Base-by-base conservation (phyloP, 176 grass and related monocot genomes). In the Raddia guianensis region DNA sequence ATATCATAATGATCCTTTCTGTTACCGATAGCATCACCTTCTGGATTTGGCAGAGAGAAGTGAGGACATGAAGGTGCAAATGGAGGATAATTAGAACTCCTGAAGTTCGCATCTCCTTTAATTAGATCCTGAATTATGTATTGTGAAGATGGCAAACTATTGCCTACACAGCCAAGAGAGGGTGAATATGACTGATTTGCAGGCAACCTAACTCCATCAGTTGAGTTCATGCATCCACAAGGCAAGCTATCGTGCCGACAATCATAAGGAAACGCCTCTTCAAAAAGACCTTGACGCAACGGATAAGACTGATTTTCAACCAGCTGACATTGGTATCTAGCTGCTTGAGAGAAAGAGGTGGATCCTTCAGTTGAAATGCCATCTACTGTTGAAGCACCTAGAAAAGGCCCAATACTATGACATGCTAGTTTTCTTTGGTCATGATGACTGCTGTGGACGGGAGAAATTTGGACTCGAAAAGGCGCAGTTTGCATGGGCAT, bases 351-450 rank as follows among this genome's bases (percentile, higher is more conserved):
- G 51, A 2, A 61, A 60, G 70, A 13, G 8, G 84, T 5, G 68
- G 70, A 67, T 32, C 80, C 69, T 66, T 74, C 59, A 80, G 68
- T 74, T 80, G 83, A 85, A 85, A 62, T 61, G 16, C 48, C 66
- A 85, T 74, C 19, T 57, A 33, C 40, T 9, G 75, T 14, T 83
- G 68, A 72, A 66, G 62, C 44, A 73, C 56, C 70, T 34, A 2
- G 55, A 18, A 44, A 55, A 65, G 51, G n/a, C 45, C 73, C 44
- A 18, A 54, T 15, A 58, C 6, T 43, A 55, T 77, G 58, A 57
- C 47, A 78, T 72, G 68, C 58, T 40, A 49, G 16, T 78, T 72
- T 33, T 64, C 15, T 75, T 52, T 72, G 87, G 7, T 76, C 40
- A 19, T 40, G 58, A 57, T 4, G 47, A 20, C 47, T 46, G 13